Evolutionary conservation across 352 stramenopile species (phyloP).

Genomic region (Pelagophyceae sp.): DNA sequence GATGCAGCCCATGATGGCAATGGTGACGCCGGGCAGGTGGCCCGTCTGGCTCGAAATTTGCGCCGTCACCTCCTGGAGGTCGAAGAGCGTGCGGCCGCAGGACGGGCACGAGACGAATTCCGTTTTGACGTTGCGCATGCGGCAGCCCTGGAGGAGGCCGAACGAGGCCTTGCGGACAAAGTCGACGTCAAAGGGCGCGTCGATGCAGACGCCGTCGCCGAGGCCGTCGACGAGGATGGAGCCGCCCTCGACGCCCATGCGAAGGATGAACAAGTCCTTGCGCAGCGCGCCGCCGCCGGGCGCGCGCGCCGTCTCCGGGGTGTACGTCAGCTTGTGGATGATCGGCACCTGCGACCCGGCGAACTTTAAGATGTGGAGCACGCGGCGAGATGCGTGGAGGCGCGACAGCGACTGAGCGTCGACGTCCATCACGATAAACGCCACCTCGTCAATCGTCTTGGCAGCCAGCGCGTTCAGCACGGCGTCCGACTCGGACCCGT

Average conservation of each 20-base stretch:
- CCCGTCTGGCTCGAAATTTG: constrained; percentile 59
- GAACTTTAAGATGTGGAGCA: constrained; percentile 37
- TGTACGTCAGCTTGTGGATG: neutral
- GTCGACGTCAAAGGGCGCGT: constrained; percentile 47
- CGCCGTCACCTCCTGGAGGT: constrained; percentile 70
- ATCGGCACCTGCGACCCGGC: neutral
- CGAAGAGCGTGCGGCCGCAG: constrained; percentile 69
- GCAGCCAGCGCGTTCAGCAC: constrained; percentile 48
- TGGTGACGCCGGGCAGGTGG: constrained; percentile 64
- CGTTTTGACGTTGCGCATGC: constrained; percentile 71
- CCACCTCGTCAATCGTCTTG: constrained; percentile 18
- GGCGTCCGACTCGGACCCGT: constrained; percentile 50
- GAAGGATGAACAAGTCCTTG: constrained; percentile 33
- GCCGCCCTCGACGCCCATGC: constrained; percentile 57
- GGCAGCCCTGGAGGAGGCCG: constrained; percentile 59
- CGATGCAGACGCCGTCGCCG: constrained; percentile 63
- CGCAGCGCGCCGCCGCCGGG: neutral
- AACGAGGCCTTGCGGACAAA: constrained; percentile 60
- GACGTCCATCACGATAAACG: neutral
- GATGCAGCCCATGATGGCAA: constrained; percentile 78
- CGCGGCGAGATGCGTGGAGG: constrained; percentile 55
- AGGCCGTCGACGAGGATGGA: constrained; percentile 63
- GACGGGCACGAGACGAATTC: constrained; percentile 73
- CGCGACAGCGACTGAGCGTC: constrained; percentile 41
- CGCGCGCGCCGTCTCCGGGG: neutral